Base-by-base conservation (phyloP, 306 rosid species). In the Argentina anserina region DNA sequence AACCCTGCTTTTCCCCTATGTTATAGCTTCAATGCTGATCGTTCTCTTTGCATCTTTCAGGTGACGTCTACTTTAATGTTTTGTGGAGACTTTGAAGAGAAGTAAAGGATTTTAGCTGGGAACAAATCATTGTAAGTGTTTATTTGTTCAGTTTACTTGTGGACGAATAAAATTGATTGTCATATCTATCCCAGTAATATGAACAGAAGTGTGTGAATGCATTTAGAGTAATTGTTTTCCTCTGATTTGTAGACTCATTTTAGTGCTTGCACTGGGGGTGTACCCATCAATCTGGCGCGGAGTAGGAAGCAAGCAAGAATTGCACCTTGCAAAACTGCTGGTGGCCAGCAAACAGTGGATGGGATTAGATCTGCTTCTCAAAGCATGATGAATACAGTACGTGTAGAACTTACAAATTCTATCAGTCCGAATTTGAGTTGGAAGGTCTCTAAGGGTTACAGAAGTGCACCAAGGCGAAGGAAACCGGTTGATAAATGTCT, bases 391-490 rank as follows among this genome's bases (percentile, higher is more conserved):
- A 72, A 74, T 69, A 70, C 78, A 40, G 69, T 62, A 10, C 64
- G 76, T 7, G 25, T 77, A 62, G 82, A 81, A 73, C 78, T 73
- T 61, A 45, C 72, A 18, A 63, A 70, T 45, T 70, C 74, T 53
- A 81, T 77, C 9, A 68, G 72, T 68, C 63, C 81, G 9, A 73
- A 77, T 31, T 69, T 81, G 81, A 67, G 60, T 0, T 81, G 85
- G 85, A 81, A 73, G 31, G 73, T 73, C 18, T 52, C 79, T 9
- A 81, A 73, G 56, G 81, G 85, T 28, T 77, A 31, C 25, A 55
- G 81, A 53, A 72, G 85, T 43, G 64, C 77, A 43, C 20, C 80
- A 31, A 75, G 85, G 81, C 67, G 85, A 42, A 68, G 85, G 78
- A 81, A 81, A 73, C 65, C 9, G 1, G 36, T 73, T 67, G 78